These are phyloP conservation scores for Mortierella sp. DNA, from an alignment of 371 early-diverging fungal species.

Conservation along the genomic window DNA sequence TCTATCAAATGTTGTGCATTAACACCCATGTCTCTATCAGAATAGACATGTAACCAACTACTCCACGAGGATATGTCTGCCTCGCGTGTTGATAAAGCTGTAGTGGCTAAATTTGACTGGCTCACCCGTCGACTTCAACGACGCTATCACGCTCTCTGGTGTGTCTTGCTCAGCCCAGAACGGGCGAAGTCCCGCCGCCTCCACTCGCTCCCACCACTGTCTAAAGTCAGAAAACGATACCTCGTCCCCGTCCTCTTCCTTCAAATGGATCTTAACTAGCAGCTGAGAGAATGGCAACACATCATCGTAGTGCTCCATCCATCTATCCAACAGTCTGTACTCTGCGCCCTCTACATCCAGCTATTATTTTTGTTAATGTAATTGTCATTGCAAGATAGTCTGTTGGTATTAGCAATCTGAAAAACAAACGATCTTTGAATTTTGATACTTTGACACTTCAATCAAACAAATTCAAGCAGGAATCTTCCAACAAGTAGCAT, in stretches of 20 bases:
- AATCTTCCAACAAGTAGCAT: not conserved
- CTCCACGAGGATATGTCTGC: constrained; percentile 1
- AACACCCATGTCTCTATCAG: too few relatives aligned
- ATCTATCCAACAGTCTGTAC: constrained; percentile 1
- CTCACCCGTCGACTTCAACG: not conserved
- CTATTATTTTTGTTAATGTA: not conserved
- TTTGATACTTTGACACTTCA: not conserved
- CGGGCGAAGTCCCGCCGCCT: constrained; percentile 13
- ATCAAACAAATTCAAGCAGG: not conserved
- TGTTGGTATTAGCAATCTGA: not conserved
- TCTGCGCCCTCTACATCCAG: constrained; percentile 27
- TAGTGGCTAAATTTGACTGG: constrained; percentile 1
- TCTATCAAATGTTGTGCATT: too few relatives aligned
- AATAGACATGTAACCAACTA: not conserved
- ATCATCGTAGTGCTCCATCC: constrained; percentile 11
- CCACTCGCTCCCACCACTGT: constrained; percentile 18
- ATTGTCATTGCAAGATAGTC: not conserved
- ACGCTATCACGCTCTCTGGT: not conserved
- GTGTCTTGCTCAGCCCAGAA: constrained; percentile 25
- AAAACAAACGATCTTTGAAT: not conserved
- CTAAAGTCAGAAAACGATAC: constrained; percentile 1
- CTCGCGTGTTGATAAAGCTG: constrained; percentile 18
- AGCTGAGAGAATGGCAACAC: constrained; percentile 21
- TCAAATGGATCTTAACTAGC: constrained; percentile 16
- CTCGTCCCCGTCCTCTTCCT: not conserved